Percentiles rank a stretch among this genome's conserved stretches.
phyloP scores from a whole-genome alignment of 192 early-diverging fungal species.

The Mortierella claussenii region DNA sequence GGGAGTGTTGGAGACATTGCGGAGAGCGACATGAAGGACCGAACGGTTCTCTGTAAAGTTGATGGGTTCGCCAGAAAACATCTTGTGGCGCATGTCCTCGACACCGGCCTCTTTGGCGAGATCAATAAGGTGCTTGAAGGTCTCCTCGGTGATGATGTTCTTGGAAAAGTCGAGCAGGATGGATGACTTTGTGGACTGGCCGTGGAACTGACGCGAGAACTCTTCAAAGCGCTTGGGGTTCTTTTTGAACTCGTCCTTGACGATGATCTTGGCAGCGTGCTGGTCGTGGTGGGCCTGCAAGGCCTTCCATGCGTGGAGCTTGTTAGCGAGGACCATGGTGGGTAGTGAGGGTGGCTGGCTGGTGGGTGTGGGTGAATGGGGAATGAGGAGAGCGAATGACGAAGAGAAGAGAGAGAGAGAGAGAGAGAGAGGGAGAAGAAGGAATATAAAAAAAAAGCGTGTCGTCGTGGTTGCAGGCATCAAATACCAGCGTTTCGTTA shows the following conservation, averaged over 20 bases:
- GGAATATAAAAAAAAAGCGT: not conserved
- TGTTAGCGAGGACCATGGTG: conserved; percentile 77
- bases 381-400: not conserved
- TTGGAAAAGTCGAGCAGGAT: conserved; percentile 97
- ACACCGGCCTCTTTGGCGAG: conserved; percentile 88
- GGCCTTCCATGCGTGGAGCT: conserved; percentile 86
- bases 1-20: conserved; percentile 86
- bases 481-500: not conserved
- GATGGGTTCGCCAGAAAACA: conserved; percentile 96
- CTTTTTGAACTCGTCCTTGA: conserved; percentile 83
- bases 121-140: conserved; percentile 80
- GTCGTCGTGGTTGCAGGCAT: not conserved
- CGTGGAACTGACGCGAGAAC: conserved; percentile 79
- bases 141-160: conserved; percentile 89
- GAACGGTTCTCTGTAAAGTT: conserved; percentile 98
- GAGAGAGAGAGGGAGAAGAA: not conserved
- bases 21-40: conserved; percentile 94
- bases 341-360: not conserved
- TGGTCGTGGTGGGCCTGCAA: conserved; percentile 90
- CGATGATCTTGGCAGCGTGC: conserved; percentile 74
- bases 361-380: not conserved
- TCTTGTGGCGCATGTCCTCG: conserved; percentile 87
- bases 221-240: conserved; percentile 83
- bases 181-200: conserved; percentile 65
- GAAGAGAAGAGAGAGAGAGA: not conserved